Base-by-base conservation (phyloP, 768 basidiomycete genomes). In the Daedalea quercina region DNA sequence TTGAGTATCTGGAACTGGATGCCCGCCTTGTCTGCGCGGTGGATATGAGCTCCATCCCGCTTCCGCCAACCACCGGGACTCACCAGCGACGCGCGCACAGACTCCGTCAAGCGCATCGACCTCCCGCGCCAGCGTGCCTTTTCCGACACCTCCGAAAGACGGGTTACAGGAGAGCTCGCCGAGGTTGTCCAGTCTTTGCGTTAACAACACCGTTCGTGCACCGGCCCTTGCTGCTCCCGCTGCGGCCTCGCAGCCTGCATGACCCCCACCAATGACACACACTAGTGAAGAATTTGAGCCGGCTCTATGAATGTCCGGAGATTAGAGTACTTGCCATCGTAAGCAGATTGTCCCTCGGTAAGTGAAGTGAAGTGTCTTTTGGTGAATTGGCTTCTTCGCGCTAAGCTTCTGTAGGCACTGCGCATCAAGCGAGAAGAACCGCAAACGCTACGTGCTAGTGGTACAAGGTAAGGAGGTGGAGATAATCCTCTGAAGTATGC, bases 221-320 rank as follows among this genome's bases (percentile, higher is more conserved):
- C 93, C 91, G 0, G 85, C 80, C 43, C 93, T 76, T 1, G 93
- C 91, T 15, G 92, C 78, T 2, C 86, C 93, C 4, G 91, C 81
- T 0, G 93, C 92, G 1, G 93, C 93, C 65, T 95, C 93, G 60
- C 90, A 92, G 1, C 93, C 93, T 26, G 93, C 93, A 72, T 95
- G 93, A 3, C 93, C 93, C 3, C 87, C 93, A 24, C 93, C 93
- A 59, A 95, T 90, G 26, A 95, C 76, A 60, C 90, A 90, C 0
- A 93, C 90, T 80, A 12, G 20, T 9, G 31, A 9, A 47, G 24
- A 43, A 50, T 25, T 51, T 28, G 12, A 33, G n/a, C 28, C 11
- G 20, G 20, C 6, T 12, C 13, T 19, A 34, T 22, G 9, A 8
- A 33, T 2, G 46, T 26, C 7, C 6, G 20, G 34, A 17, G 22